Percentiles rank a stretch among this genome's conserved stretches.
Evolutionary conservation across 2,329 filamentous ascomycete species (phyloP).

Genomic region (Diplodia intermedia): DNA sequence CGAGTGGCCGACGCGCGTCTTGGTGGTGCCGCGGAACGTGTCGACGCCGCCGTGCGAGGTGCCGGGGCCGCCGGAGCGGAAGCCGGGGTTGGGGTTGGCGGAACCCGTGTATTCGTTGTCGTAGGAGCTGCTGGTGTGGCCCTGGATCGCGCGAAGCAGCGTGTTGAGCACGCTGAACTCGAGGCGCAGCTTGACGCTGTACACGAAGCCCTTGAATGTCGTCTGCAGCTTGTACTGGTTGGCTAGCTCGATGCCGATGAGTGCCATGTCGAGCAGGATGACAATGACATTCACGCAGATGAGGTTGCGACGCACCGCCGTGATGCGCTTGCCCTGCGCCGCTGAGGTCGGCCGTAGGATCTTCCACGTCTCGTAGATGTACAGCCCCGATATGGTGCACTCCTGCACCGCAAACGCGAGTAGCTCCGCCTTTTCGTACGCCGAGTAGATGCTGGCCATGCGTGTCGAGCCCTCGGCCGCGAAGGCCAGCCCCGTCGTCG

Average conservation of each 20-base stretch:
- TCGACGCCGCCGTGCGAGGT: not conserved
- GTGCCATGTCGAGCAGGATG: slow-evolving; percentile 47
- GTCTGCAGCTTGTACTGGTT: slow-evolving; percentile 20
- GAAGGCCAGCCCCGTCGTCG: slow-evolving; percentile 63
- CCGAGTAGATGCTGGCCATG: slow-evolving; percentile 46
- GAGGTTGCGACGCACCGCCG: slow-evolving; percentile 42
- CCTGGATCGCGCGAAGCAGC: not conserved
- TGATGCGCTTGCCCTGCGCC: slow-evolving; percentile 36
- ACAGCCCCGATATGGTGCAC: slow-evolving; percentile 37
- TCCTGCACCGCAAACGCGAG: slow-evolving; percentile 53
- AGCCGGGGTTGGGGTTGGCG: not conserved
- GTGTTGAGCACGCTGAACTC: slow-evolving; percentile 24
- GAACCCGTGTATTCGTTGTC: not conserved
- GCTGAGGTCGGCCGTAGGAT: slow-evolving; percentile 9
- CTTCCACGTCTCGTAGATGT: slow-evolving; percentile 16
- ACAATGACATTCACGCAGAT: slow-evolving; percentile 49
- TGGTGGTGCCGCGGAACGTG: slow-evolving; percentile 7
- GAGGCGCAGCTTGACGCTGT: slow-evolving; percentile 23
- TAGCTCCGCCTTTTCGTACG: slow-evolving; percentile 57
- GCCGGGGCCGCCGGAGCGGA: not conserved
- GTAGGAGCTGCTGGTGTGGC: not conserved
- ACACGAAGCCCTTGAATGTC: slow-evolving; percentile 14
- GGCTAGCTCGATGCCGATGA: slow-evolving; percentile 38
- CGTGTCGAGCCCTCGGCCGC: slow-evolving; percentile 55
- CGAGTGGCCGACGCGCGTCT: not conserved